phyloP scores from a whole-genome alignment of 75 land plant genomes.

The Isoetes taiwanensis region DNA sequence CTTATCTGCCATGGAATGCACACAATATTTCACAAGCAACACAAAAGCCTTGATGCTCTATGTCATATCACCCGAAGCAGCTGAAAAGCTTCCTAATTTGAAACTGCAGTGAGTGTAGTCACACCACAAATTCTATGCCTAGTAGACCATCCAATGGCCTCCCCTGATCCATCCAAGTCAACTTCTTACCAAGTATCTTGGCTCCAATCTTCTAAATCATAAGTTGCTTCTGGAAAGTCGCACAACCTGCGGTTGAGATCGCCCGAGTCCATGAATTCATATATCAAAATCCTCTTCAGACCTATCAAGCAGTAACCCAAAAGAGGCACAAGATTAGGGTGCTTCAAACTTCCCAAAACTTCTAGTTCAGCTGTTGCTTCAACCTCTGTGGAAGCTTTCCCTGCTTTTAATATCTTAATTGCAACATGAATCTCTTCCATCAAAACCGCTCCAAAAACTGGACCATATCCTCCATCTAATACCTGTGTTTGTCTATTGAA shows the following conservation, averaged over 20 bases:
- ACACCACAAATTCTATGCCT: no score
- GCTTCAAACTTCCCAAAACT: background rate
- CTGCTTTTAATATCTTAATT: background rate
- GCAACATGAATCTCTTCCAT: background rate
- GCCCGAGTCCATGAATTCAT: background rate
- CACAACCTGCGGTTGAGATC: background rate
- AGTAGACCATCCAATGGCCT: no score
- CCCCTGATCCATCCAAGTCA: no score
- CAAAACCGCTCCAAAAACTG: background rate
- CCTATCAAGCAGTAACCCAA: conserved; percentile 6
- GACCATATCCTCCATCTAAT: background rate
- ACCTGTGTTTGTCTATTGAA: background rate
- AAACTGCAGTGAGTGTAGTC: no score
- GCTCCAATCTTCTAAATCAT: no score
- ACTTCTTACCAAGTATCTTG: no score
- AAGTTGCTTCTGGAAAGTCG: background rate
- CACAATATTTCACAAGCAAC: no score
- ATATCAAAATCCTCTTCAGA: background rate
- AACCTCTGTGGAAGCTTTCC: background rate
- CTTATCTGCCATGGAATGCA: no score
- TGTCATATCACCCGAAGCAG: no score
- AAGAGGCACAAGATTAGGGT: background rate
- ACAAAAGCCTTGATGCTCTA: no score
- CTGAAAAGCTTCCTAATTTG: no score
- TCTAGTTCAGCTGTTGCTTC: background rate